Evolutionary conservation across 495 filamentous ascomycete genomes (phyloP).

Genomic region (Xylaria intraflava): DNA sequence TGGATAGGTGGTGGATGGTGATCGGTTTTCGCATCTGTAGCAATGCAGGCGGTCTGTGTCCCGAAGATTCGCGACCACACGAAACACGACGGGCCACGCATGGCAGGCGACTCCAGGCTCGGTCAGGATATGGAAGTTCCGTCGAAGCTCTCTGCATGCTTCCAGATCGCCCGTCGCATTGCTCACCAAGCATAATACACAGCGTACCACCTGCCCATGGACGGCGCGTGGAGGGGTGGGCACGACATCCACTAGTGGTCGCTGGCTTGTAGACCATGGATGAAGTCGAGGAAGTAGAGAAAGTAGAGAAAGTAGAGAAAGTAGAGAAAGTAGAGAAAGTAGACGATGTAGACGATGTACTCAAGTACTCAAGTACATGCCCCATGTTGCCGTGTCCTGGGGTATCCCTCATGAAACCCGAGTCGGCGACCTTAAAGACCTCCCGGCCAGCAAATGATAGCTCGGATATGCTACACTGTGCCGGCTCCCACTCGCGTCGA

Average conservation of each 20-base stretch:
- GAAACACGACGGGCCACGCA: constrained; percentile 8
- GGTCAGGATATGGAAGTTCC: constrained; percentile 12
- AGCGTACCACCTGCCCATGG: too few species aligned
- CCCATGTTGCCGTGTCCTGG: too few species aligned
- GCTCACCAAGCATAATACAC: constrained; percentile 4
- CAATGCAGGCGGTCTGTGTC: neutral
- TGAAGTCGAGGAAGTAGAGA: too few species aligned
- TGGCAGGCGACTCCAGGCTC: constrained; percentile 4
- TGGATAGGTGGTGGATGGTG: neutral
- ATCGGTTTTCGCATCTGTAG: neutral
- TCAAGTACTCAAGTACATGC: too few species aligned
- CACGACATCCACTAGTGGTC: too few species aligned
- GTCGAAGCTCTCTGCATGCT: constrained; percentile 14
- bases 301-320: too few species aligned
- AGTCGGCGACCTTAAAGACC: constrained; percentile 10
- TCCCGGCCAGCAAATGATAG: neutral
- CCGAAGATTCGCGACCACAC: constrained; percentile 6
- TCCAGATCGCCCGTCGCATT: constrained; percentile 16
- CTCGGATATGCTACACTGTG: constrained; percentile 1
- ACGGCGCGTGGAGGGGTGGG: constrained; percentile 5
- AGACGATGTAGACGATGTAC: too few species aligned
- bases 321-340: too few species aligned
- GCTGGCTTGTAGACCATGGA: too few species aligned
- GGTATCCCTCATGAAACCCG: constrained; percentile 14
- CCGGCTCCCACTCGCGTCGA: neutral